Conservation (phyloP, 306 rosid species). For the Lotus japonicus region DNA sequence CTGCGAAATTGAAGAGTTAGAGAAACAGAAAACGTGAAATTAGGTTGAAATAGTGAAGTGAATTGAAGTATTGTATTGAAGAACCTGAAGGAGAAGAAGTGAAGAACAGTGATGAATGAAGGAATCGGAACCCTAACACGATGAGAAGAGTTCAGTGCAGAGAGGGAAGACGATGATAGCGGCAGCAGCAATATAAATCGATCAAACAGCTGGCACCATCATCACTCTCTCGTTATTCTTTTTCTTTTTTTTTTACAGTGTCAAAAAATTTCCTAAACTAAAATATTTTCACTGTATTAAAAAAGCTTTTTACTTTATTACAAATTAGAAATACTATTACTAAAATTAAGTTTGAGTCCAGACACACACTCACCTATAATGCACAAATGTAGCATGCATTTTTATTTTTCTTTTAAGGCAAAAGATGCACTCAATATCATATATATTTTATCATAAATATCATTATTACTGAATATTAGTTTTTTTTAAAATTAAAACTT, state of each 20-base stretch:
- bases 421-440: too few relatives aligned
- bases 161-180: constrained; percentile 8
- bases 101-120: background rate
- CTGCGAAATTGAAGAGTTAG: background rate
- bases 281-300: too few relatives aligned
- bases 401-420: too few relatives aligned
- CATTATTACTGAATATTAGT: too few relatives aligned
- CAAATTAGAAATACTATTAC: too few relatives aligned
- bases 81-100: background rate
- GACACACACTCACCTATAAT: too few relatives aligned
- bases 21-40: background rate
- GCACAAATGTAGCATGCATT: too few relatives aligned
- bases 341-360: too few relatives aligned
- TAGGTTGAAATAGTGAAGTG: background rate
- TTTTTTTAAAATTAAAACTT: too few relatives aligned
- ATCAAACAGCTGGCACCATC: constrained; percentile 13
- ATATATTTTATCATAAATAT: too few relatives aligned
- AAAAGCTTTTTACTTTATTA: too few relatives aligned
- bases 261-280: too few relatives aligned
- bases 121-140: constrained; percentile 14
- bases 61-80: background rate
- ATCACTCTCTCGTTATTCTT: background rate
- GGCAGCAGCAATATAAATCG: background rate
- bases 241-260: background rate
- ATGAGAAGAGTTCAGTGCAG: background rate